Conservation (phyloP, 1,284 basidiomycete genomes). For the Malassezia restricta region DNA sequence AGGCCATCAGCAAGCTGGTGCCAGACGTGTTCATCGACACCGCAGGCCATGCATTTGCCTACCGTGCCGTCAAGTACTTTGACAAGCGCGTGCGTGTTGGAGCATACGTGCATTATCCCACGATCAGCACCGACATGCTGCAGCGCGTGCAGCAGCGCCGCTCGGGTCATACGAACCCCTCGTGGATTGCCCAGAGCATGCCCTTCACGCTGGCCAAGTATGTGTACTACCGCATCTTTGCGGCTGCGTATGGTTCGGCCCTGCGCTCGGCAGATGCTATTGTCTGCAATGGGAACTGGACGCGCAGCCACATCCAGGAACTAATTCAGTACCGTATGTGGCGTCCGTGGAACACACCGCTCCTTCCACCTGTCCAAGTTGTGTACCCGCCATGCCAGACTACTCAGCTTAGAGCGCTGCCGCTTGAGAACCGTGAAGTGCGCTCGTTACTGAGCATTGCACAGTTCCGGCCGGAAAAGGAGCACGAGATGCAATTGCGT, state of each 20-base stretch:
- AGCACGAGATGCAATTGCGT: constrained; percentile 68
- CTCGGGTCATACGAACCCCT: constrained; percentile 58
- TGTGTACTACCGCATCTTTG: constrained; percentile 79
- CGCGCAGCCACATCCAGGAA: constrained; percentile 63
- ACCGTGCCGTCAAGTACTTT: constrained; percentile 61
- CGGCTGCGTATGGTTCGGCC: constrained; percentile 65
- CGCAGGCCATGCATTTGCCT: constrained; percentile 95
- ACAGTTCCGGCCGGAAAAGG: constrained; percentile 76
- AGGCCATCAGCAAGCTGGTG: constrained; percentile 60
- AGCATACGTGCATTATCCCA: constrained; percentile 91
- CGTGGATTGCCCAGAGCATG: constrained; percentile 52
- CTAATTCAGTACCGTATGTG: constrained; percentile 47
- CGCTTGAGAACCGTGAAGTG: constrained; percentile 49
- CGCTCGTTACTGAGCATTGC: constrained; percentile 52
- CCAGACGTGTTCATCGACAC: constrained; percentile 91
- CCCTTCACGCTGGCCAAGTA: constrained; percentile 61
- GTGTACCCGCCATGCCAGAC: constrained; percentile 93
- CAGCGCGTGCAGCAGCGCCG: constrained; percentile 57
- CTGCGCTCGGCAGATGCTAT: constrained; percentile 60
- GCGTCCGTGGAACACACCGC: constrained; percentile 36
- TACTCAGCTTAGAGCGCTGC: constrained; percentile 56
- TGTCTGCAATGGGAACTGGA: constrained; percentile 95
- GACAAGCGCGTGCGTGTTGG: constrained; percentile 59
- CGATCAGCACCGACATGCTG: constrained; percentile 85
- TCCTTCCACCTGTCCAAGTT: constrained; percentile 47